Base-by-base conservation (phyloP, 2,329 filamentous ascomycete genomes). In the Penicillium hesseltinei region DNA sequence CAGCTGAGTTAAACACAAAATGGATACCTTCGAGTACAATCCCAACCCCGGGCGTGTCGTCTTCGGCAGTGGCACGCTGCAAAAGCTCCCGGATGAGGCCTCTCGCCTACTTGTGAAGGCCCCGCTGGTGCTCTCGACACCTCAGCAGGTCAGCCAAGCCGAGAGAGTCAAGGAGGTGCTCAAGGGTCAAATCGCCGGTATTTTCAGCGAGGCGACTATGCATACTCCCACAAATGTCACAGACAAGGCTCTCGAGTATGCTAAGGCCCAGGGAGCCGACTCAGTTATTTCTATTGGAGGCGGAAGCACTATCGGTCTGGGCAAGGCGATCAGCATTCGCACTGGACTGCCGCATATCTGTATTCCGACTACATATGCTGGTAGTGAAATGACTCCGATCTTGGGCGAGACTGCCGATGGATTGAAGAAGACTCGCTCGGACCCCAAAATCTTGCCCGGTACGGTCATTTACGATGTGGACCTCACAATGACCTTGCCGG, bases 381-480 rank as follows among this genome's bases (percentile, higher is more conserved):
- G 83, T 4, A 84, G 81, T 59, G 86, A 88, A 66, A 85, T 88
- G 79, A 88, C 85, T 3, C 82, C 85, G 0, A 86, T 87, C 46
- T 72, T 88, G 13, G 85, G 85, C 2, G 84, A 88, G 72, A 87
- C 84, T 0, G 75, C 77, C 13, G 78, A 82, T 52, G 84, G 85
- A 0, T 67, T 76, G 57, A 87, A 88, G 72, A 81, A 79, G 55
- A 87, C 85, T 4, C 75, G 79, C 31, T 77, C 73, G 5, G 84
- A 88, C 68, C 79, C 81, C 1, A 83, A 80, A 68, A 86, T 88
- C 54, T 72, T 87, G 21, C 85, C 85, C 0, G 78, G 77, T 0
- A 82, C 81, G 0, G 85, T 88, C 4, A 83, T 88, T 39, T 88
- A 88, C 67, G 85, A 88, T 73, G 83, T 87, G 19, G 79, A 86